phyloP scores from a whole-genome alignment of 2,329 filamentous ascomycete species.

The Balansia obtecta region DNA sequence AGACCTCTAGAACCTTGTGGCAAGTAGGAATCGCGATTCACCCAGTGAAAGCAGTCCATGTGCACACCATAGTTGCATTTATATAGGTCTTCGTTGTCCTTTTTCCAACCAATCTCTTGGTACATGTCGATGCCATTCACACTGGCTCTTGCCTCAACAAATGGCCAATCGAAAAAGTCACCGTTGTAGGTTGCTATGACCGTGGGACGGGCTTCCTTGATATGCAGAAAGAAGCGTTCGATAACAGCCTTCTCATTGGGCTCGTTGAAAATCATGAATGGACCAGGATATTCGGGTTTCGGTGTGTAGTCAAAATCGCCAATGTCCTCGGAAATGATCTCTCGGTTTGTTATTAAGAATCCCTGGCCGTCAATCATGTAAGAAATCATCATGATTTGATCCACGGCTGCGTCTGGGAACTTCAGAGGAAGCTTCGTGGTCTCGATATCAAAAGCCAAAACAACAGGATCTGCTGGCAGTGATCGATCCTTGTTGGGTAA shows the following conservation, averaged over 20 bases:
- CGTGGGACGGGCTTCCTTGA: conserved; percentile 87
- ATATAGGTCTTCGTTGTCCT: conserved; percentile 91
- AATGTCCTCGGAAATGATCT: conserved; percentile 96
- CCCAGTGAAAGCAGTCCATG: conserved; percentile 99
- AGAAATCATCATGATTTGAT: conserved; percentile 99
- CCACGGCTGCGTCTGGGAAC: conserved; percentile 86
- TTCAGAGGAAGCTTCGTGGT: conserved; percentile 92
- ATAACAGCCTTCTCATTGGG: conserved; percentile 79
- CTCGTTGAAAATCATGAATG: conserved; percentile 98
- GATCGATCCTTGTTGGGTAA: conserved; percentile 77
- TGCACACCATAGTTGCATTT: conserved; percentile 93
- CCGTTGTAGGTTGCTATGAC: conserved; percentile 99
- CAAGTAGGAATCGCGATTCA: conserved; percentile 95
- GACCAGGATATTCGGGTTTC: conserved; percentile 87
- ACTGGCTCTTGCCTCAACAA: conserved; percentile 85
- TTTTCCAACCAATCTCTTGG: conserved; percentile 91
- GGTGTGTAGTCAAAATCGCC: conserved; percentile 97
- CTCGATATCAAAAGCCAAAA: conserved; percentile 98
- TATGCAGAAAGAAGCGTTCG: conserved; percentile 87
- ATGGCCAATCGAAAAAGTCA: conserved; percentile 99
- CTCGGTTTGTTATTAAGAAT: conserved; percentile 93
- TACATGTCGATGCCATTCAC: conserved; percentile 99
- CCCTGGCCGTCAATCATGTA: conserved; percentile 99
- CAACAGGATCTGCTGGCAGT: conserved; percentile 86
- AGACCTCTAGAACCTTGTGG: conserved; percentile 94